These are phyloP conservation scores for Blastobotrys robertii DNA, from an alignment of 805 yeast species.

Conservation along the genomic window DNA sequence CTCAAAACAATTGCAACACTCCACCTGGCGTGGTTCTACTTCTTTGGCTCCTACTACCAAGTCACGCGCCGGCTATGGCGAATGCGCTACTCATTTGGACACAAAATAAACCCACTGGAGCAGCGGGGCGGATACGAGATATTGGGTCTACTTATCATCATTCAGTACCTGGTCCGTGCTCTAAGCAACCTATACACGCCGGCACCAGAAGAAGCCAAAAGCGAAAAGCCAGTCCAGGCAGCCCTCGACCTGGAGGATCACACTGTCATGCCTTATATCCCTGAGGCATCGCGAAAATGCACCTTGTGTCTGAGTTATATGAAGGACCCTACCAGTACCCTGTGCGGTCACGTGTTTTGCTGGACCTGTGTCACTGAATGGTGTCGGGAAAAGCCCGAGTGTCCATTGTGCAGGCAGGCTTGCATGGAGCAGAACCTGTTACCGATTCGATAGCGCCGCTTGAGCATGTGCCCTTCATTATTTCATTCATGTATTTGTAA, in stretches of 20 bases:
- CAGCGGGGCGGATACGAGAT: constrained; percentile 48
- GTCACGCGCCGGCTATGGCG: constrained; percentile 71
- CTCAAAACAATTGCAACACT: constrained; percentile 42
- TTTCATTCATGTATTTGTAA: no score
- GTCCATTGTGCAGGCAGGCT: constrained; percentile 81
- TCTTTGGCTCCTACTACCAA: constrained; percentile 73
- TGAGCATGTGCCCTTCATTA: no score
- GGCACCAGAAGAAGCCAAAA: constrained; percentile 1
- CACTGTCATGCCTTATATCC: constrained; percentile 51
- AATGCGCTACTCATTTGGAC: constrained; percentile 51
- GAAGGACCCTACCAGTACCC: constrained; percentile 74
- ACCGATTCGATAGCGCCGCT: constrained; percentile 33
- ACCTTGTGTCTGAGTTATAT: constrained; percentile 75
- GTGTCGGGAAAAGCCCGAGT: constrained; percentile 79
- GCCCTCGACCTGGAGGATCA: constrained; percentile 48
- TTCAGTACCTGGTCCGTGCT: constrained; percentile 18
- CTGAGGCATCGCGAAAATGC: constrained; percentile 62
- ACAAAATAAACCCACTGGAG: constrained; percentile 22
- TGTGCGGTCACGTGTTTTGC: constrained; percentile 90
- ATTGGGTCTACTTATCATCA: constrained; percentile 38
- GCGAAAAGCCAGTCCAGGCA: constrained; percentile 10
- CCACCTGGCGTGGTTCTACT: constrained; percentile 75
- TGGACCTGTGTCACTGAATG: constrained; percentile 87
- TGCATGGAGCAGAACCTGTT: constrained; percentile 54
- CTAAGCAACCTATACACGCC: neutral